phyloP scores from a whole-genome alignment of 192 early-diverging fungal species.

The Entomortierella lignicola region DNA sequence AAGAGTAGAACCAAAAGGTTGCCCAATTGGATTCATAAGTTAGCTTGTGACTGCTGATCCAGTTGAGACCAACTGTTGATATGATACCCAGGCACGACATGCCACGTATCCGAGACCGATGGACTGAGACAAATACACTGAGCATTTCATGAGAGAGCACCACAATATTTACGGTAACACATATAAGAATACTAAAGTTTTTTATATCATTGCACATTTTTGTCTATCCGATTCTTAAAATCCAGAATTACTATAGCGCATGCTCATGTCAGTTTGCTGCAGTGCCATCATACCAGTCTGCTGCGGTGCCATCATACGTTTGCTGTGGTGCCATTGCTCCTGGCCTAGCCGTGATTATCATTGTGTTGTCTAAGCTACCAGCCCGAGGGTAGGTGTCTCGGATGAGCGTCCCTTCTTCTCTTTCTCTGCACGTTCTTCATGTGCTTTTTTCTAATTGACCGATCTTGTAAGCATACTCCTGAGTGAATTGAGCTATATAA shows the following conservation, averaged over 20 bases:
- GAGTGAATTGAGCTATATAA: constrained; percentile 91
- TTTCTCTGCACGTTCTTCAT: constrained; percentile 27
- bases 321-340: constrained; percentile 23
- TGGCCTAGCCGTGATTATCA: constrained; percentile 39
- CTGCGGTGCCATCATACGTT: constrained; percentile 33
- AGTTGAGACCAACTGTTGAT: too few relatives aligned
- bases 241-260: constrained; percentile 32
- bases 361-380: constrained; percentile 32
- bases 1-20: neutral
- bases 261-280: constrained; percentile 20
- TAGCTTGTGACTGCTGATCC: too few relatives aligned
- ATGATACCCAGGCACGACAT: neutral
- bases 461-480: constrained; percentile 90
- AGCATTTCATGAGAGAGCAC: too few relatives aligned
- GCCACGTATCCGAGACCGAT: neutral
- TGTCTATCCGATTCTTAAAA: constrained; percentile 9
- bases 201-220: too few relatives aligned
- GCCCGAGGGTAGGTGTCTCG: constrained; percentile 27
- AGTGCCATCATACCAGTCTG: constrained; percentile 23
- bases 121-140: too few relatives aligned
- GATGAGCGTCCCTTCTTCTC: constrained; percentile 43
- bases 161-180: too few relatives aligned
- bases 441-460: constrained; percentile 45
- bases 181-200: too few relatives aligned
- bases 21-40: neutral